Base-by-base conservation (phyloP, 345 rosid species). In the Hirschfeldia incana region DNA sequence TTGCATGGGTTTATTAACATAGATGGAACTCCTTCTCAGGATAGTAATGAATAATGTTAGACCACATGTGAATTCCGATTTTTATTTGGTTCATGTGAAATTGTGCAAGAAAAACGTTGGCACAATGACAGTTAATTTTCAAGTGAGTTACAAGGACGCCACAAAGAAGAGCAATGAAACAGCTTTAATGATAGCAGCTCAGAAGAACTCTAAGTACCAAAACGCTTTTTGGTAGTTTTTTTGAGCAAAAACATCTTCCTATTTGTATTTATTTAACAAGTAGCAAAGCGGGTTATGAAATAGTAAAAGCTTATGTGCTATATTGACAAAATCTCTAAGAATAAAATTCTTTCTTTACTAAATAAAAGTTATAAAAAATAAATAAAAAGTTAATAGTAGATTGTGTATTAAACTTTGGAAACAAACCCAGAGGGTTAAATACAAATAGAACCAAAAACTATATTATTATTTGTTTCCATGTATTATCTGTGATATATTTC, bases 71-170 rank as follows among this genome's bases (percentile, higher is more conserved):
- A 34, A 4, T 34, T 34, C 37, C 37, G 37, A 34, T 4, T 4
- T 34, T 6, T 34, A 6, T 34, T 4, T 4, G 37, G 6, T 34
- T 34, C 37, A 34, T 34, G 37, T 4, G 37, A 5, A 34, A 34
- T 4, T 34, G 37, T 34, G 6, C 37, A 34, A 34, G 37, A 34
- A 34, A 34, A 34, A 34, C 37, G 4, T 34, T 28, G 63, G 83
- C 65, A 83, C 86, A 29, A 93, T 93, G 99, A 96, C 94, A 1
- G 98, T 81, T 69, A 89, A 29, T 29, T 88, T 93, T 83, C 98
- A 95, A 84, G 91, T 95, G 62, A 90, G 89, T 70, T 95, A 91
- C 75, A 95, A 93, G 84, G 98, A 89, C 81, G 87, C 88, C 34
- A 72, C 86, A 60, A 83, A 71, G 79, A 84, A 70, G 66, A 93